These are phyloP conservation scores for Letharia columbiana DNA, from an alignment of 495 filamentous ascomycete genomes.

Conservation along the genomic window DNA sequence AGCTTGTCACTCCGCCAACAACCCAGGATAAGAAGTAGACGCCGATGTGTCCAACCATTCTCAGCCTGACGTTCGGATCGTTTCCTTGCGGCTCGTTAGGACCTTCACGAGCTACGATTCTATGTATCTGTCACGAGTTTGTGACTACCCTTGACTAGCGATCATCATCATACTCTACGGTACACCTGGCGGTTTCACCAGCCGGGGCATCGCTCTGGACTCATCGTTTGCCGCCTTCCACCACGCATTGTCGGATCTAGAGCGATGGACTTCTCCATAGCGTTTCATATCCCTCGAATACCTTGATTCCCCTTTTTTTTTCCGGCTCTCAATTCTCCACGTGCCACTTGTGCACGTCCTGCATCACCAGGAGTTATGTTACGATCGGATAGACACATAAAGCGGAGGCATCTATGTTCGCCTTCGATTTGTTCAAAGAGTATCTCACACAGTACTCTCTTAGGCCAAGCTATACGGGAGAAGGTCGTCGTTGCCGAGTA, in stretches of 20 bases:
- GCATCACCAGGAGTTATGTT: conserved; percentile 1
- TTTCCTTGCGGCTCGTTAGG: conserved; percentile 6
- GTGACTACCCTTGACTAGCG: conserved; percentile 7
- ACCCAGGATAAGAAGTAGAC: conserved; percentile 13
- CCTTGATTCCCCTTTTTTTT: conserved; percentile 4
- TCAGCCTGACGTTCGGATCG: background rate
- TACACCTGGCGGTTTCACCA: background rate
- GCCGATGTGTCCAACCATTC: background rate
- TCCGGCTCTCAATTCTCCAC: background rate
- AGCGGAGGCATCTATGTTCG: conserved; percentile 10
- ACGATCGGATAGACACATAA: conserved; percentile 11
- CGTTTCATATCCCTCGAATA: conserved; percentile 4
- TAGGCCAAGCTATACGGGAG: background rate
- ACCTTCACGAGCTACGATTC: conserved; percentile 12
- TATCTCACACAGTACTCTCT: background rate
- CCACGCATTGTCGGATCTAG: conserved; percentile 9
- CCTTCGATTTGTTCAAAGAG: background rate
- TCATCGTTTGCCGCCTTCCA: background rate
- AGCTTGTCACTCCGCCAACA: conserved; percentile 22
- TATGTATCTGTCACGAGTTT: conserved; percentile 1
- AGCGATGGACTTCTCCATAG: conserved; percentile 10
- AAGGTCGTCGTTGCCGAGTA: background rate
- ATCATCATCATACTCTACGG: conserved; percentile 7
- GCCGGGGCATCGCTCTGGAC: background rate
- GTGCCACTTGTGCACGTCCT: conserved; percentile 4